Percentiles rank a stretch among this genome's conserved stretches.
Conservation (phyloP, 2,329 filamentous ascomycete species). For the Camillea tinctor region DNA sequence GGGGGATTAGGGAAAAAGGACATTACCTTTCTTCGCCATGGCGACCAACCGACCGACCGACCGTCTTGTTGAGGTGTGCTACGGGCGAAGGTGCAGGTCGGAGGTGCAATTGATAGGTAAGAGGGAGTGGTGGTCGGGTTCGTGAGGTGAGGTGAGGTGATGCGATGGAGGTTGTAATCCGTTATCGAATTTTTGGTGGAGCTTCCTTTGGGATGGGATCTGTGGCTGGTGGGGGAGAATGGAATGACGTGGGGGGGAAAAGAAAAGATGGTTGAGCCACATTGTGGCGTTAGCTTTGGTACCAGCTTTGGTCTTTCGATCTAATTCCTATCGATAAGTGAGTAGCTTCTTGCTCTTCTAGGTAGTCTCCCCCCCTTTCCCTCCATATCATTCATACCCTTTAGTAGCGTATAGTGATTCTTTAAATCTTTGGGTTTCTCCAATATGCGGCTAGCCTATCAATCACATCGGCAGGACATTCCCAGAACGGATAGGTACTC, state of each 20-base stretch:
- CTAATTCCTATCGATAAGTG: constrained; percentile 2
- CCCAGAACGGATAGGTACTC: constrained; percentile 21
- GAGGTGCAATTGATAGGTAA: too few relatives aligned
- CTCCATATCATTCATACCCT: too few relatives aligned
- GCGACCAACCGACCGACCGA: constrained; percentile 9
- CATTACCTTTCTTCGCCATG: constrained; percentile 46
- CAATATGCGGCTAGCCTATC: background rate
- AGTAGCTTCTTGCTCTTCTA: too few relatives aligned
- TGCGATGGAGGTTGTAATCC: constrained; percentile 1
- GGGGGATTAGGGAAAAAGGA: background rate
- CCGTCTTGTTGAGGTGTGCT: constrained; percentile 1
- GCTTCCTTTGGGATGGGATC: constrained; percentile 6
- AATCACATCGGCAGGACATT: constrained; percentile 25
- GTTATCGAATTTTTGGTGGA: constrained; percentile 25
- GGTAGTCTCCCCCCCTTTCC: too few relatives aligned
- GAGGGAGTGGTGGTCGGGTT: constrained; percentile 7
- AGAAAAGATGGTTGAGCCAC: background rate
- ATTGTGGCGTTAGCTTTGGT: background rate
- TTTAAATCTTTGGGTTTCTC: background rate
- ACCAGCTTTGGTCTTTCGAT: constrained; percentile 6
- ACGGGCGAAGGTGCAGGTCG: constrained; percentile 3
- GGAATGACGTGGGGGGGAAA: constrained; percentile 1
- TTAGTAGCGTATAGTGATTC: too few relatives aligned
- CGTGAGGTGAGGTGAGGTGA: constrained; percentile 7
- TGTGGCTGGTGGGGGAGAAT: constrained; percentile 20